A percentile compares a stretch with the other conserved stretches of the same genome.
phyloP scores from a whole-genome alignment of 225 moss, liverwort and hornwort species.

The Pseudisothecium myosuroides region DNA sequence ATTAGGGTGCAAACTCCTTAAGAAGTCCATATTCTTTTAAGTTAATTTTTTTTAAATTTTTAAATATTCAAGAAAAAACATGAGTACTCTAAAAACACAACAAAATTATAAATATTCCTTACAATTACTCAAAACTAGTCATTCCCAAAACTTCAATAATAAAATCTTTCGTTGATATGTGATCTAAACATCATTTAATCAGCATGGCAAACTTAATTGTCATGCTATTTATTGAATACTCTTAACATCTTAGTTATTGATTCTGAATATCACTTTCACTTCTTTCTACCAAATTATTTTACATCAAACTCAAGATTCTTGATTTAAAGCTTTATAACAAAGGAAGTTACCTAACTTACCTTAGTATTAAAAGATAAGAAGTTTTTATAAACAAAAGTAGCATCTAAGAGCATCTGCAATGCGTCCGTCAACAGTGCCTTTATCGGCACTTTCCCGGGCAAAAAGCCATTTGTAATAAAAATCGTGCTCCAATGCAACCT shows the following conservation, averaged over 20 bases:
- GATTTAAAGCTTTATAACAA: background rate
- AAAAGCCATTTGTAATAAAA: too few species aligned
- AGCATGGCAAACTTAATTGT: background rate
- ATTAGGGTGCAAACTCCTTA: background rate
- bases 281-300: background rate
- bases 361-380: background rate
- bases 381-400: background rate
- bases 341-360: background rate
- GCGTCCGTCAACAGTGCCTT: too few species aligned
- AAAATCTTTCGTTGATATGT: rapidly evolving
- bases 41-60: background rate
- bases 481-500: too few species aligned
- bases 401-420: too few species aligned
- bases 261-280: background rate
- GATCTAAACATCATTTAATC: background rate
- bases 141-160: background rate
- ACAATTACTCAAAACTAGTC: background rate
- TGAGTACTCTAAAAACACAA: rapidly evolving
- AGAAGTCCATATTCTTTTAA: too few species aligned
- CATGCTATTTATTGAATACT: background rate
- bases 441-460: too few species aligned
- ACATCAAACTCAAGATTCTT: background rate
- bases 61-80: too few species aligned
- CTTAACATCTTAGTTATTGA: background rate
- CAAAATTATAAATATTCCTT: background rate